Conservation (phyloP, 495 filamentous ascomycete genomes). For the Astrocystis sublimbata region DNA sequence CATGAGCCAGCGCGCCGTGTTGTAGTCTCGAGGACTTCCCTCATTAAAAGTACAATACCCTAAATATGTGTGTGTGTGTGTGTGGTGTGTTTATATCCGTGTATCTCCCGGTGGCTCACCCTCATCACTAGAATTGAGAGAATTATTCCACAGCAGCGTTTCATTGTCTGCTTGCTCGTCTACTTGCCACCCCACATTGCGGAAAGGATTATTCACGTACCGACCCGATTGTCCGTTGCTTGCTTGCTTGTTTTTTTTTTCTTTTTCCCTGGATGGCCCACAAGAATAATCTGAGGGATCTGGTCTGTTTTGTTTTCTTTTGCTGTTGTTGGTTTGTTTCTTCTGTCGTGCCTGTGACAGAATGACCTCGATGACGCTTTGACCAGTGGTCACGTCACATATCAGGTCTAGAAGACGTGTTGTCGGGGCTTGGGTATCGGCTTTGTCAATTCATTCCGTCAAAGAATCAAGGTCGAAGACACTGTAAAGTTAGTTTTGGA, state of each 20-base stretch:
- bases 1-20: too few species aligned
- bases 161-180: neutral
- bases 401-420: neutral
- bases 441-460: slow-evolving; percentile 3
- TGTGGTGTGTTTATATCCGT: too few species aligned
- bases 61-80: too few species aligned
- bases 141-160: neutral
- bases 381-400: neutral
- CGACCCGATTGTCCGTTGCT: neutral
- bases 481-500: slow-evolving; percentile 26
- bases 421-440: neutral
- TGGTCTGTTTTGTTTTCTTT: neutral
- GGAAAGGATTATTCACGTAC: neutral
- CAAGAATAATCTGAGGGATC: neutral
- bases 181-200: neutral
- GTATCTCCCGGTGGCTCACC: too few species aligned
- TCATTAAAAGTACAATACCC: too few species aligned
- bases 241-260: too few species aligned
- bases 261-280: too few species aligned
- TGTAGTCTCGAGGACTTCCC: too few species aligned
- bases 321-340: neutral
- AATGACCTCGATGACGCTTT: neutral
- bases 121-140: neutral
- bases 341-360: neutral
- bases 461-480: slow-evolving; percentile 20